Percentiles rank a stretch among this genome's conserved stretches.
Evolutionary conservation across 1,284 basidiomycete genomes (phyloP).

Genomic region (Ganoderma boninense): DNA sequence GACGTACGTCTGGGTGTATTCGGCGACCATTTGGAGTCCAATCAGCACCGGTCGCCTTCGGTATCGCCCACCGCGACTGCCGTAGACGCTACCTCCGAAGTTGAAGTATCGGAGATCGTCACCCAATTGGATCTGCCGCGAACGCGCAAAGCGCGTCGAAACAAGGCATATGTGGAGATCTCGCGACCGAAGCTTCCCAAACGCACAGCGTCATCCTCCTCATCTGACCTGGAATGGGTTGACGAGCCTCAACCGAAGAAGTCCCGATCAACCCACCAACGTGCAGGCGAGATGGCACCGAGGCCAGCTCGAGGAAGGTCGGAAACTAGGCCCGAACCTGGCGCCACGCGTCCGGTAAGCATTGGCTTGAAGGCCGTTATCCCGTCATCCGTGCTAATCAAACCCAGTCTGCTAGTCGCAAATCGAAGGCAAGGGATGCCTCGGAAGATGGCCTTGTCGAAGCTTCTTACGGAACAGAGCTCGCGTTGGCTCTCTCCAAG

Average conservation of each 20-base stretch:
- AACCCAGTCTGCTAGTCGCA: background rate
- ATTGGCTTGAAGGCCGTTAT: background rate
- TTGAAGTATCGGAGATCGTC: slow-evolving; percentile 3
- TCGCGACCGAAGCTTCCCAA: background rate
- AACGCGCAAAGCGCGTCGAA: background rate
- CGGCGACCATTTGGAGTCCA: slow-evolving; percentile 5
- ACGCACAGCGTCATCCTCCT: background rate
- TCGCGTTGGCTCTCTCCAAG: slow-evolving; percentile 8
- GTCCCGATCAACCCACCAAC: background rate
- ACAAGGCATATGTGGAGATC: slow-evolving; percentile 4
- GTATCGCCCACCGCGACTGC: slow-evolving; percentile 1
- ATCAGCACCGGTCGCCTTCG: background rate
- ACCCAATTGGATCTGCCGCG: background rate
- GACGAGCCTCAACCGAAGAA: background rate
- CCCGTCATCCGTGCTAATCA: background rate
- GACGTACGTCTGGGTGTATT: background rate
- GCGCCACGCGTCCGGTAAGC: slow-evolving; percentile 6
- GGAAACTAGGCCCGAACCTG: background rate
- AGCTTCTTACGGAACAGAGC: slow-evolving; percentile 10
- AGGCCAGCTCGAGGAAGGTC: background rate
- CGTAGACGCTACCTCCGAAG: background rate
- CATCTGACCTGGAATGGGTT: background rate
- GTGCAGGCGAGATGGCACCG: background rate
- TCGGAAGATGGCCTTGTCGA: slow-evolving; percentile 3
- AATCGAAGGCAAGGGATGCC: background rate